phyloP scores from a whole-genome alignment of 768 basidiomycete species.

The Calocybe cyanea region DNA sequence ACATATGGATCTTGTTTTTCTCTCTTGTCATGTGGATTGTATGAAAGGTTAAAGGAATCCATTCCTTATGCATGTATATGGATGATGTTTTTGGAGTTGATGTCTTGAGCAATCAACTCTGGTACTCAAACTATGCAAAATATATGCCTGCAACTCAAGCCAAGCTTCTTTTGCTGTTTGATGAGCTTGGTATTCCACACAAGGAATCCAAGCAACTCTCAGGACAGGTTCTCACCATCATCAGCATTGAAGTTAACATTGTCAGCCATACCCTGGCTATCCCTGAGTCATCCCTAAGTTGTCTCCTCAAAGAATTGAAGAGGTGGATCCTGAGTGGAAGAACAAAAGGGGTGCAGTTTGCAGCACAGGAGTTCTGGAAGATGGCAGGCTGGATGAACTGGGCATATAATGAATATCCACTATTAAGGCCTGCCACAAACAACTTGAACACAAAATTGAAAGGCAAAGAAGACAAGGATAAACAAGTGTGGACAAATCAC shows the following conservation, averaged over 20 bases:
- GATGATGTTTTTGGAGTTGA: constrained; percentile 28
- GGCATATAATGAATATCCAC: constrained; percentile 31
- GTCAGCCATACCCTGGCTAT: constrained; percentile 26
- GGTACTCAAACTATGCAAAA: constrained; percentile 24
- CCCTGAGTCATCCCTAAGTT: neutral
- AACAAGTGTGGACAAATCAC: constrained; percentile 20
- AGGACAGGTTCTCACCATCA: constrained; percentile 28
- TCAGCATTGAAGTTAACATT: constrained; percentile 36
- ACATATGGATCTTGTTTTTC: constrained; percentile 23
- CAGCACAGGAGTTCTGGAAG: constrained; percentile 23
- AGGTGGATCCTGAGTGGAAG: constrained; percentile 10
- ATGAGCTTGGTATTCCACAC: constrained; percentile 35
- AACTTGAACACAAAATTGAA: constrained; percentile 27
- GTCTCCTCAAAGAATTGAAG: constrained; percentile 15
- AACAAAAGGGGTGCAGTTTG: neutral
- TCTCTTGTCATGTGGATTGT: constrained; percentile 33
- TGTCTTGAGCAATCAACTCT: constrained; percentile 16
- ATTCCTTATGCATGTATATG: too few relatives aligned
- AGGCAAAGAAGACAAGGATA: constrained; percentile 14
- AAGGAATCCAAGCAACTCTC: constrained; percentile 34
- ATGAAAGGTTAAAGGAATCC: constrained; percentile 14
- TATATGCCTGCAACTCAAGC: neutral
- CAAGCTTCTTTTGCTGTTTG: constrained; percentile 33
- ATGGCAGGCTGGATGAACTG: constrained; percentile 36
- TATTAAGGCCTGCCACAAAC: constrained; percentile 23